phyloP scores from a whole-genome alignment of 345 rosid genomes.

The Zanthoxylum bungeanum region DNA sequence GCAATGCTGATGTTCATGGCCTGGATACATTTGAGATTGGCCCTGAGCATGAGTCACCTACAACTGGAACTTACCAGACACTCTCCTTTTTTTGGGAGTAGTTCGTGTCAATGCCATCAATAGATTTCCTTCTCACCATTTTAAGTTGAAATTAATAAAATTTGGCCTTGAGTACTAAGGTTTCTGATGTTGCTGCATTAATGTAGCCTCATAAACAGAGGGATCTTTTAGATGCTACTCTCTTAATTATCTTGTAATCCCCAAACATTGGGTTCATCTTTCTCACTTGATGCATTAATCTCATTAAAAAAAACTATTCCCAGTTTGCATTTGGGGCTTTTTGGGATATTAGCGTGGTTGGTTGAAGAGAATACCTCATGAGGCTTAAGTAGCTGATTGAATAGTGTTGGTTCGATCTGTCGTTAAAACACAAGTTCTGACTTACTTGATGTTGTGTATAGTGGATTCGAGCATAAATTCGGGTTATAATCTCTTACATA shows the following conservation, averaged over 20 bases:
- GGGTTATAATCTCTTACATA: no score
- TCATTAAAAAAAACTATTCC: neutral
- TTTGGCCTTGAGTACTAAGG: neutral
- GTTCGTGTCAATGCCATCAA: slow-evolving; percentile 14
- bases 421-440: no score
- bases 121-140: neutral
- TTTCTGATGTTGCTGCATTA: neutral
- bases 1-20: slow-evolving; percentile 24
- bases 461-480: no score
- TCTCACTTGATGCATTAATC: neutral
- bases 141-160: neutral
- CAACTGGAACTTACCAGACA: slow-evolving; percentile 39
- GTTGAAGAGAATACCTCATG: no score
- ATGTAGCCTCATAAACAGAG: neutral
- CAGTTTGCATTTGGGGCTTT: neutral
- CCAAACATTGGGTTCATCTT: neutral
- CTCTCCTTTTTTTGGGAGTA: slow-evolving; percentile 65
- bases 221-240: neutral
- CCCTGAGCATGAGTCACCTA: slow-evolving; percentile 37
- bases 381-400: no score
- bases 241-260: neutral
- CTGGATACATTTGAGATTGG: slow-evolving; percentile 31
- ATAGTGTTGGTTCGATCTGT: no score
- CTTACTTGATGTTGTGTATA: no score
- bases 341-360: no score